A percentile compares a stretch with the other conserved stretches of the same genome.
Conservation (phyloP, 2,329 filamentous ascomycete species). For the Hypoxylon sp. region DNA sequence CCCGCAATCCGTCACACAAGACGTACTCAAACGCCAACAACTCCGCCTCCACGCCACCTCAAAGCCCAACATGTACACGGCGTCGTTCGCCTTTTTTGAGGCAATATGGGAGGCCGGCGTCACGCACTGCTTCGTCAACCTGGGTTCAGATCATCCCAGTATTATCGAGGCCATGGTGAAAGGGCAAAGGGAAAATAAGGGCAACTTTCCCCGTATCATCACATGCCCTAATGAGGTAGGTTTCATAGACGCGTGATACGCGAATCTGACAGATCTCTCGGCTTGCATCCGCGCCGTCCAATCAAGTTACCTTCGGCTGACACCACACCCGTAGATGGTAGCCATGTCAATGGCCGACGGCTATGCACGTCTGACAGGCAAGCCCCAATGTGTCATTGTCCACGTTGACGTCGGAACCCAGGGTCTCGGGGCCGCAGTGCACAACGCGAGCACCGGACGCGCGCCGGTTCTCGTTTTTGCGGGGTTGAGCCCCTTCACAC, state of each 20-base stretch:
- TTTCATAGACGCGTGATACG: conserved; percentile 12
- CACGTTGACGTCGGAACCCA: conserved; percentile 89
- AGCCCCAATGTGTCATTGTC: conserved; percentile 83
- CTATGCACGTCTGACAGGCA: conserved; percentile 79
- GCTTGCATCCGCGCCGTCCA: conserved; percentile 9
- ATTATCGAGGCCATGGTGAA: conserved; percentile 87
- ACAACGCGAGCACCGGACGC: conserved; percentile 82
- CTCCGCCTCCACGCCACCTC: conserved; percentile 27
- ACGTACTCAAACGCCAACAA: conserved; percentile 18
- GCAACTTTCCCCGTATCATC: conserved; percentile 79
- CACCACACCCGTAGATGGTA: conserved; percentile 74
- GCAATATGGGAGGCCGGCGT: conserved; percentile 57
- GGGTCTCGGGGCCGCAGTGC: conserved; percentile 81
- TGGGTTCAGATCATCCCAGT: conserved; percentile 80
- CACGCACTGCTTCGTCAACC: conserved; percentile 70
- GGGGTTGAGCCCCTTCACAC: conserved; percentile 81
- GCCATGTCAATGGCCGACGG: conserved; percentile 89
- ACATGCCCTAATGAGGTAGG: conserved; percentile 84
- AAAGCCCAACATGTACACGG: conserved; percentile 67
- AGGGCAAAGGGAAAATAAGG: conserved; percentile 76
- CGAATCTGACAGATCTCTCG: conserved; percentile 1
- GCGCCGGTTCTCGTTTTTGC: conserved; percentile 84
- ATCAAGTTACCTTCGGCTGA: conserved; percentile 19
- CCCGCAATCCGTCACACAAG: conserved; percentile 11
- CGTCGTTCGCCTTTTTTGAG: conserved; percentile 78